Conservation (phyloP, 2,329 filamentous ascomycete genomes). For the Epichloe festucae region DNA sequence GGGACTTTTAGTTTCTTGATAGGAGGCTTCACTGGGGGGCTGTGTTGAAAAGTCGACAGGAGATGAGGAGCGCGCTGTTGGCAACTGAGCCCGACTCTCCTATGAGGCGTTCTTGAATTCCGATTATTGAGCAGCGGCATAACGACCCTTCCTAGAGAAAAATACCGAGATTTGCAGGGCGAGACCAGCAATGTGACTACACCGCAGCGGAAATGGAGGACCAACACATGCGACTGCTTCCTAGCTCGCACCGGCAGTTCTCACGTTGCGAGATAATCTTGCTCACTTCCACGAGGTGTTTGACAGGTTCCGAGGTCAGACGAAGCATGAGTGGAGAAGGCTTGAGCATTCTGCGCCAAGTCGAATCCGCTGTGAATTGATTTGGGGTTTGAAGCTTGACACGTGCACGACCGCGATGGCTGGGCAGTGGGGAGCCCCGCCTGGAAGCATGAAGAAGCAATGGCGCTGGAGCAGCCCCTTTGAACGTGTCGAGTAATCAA, state of each 20-base stretch:
- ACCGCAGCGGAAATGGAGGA: not conserved
- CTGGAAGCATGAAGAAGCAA: not conserved
- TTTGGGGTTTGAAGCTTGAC: not conserved
- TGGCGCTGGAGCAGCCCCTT: not conserved
- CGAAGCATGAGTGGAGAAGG: not conserved
- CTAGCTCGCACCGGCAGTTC: not conserved
- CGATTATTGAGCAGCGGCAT: conserved; percentile 6
- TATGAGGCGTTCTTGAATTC: not conserved
- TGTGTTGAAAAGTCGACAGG: conserved; percentile 4
- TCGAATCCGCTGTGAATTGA: not conserved
- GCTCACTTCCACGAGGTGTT: not conserved
- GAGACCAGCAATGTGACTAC: not conserved
- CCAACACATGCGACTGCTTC: not conserved
- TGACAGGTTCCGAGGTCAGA: not conserved
- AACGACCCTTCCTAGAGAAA: not conserved
- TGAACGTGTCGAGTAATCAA: not conserved
- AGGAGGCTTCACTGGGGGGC: not conserved
- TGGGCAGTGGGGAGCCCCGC: not conserved
- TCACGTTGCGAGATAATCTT: not conserved
- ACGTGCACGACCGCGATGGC: not conserved
- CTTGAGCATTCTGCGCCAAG: not conserved
- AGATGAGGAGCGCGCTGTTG: conserved; percentile 8
- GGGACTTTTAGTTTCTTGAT: conserved; percentile 6
- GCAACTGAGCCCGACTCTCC: conserved; percentile 13
- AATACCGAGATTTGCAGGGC: not conserved